A percentile compares a stretch with the other conserved stretches of the same genome.
These are phyloP conservation scores for Apiospora arundinis DNA, from an alignment of 2,329 filamentous ascomycete genomes.

Conservation along the genomic window DNA sequence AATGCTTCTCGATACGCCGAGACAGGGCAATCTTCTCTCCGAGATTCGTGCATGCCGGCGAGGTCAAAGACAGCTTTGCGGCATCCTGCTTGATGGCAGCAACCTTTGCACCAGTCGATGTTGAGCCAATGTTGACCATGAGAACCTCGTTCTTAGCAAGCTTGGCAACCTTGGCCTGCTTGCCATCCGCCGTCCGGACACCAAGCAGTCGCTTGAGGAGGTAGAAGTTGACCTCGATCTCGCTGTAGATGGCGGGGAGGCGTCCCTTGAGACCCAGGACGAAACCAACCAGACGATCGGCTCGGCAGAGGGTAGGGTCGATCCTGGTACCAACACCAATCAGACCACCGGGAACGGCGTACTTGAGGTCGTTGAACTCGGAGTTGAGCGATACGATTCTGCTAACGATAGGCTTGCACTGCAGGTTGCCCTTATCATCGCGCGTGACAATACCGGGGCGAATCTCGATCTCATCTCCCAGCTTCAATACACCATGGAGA, in stretches of 20 bases:
- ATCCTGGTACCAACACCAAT: constrained; percentile 98
- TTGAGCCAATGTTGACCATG: constrained; percentile 99
- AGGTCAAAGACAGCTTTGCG: constrained; percentile 91
- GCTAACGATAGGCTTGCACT: constrained; percentile 97
- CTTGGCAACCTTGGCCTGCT: constrained; percentile 99
- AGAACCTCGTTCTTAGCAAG: constrained; percentile 98
- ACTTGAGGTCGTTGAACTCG: constrained; percentile 97
- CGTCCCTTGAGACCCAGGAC: constrained; percentile 93
- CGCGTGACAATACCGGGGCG: constrained; percentile 97
- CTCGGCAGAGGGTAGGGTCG: constrained; percentile 96
- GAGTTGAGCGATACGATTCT: constrained; percentile 94
- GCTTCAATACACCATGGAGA: constrained; percentile 93
- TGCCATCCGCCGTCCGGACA: constrained; percentile 97
- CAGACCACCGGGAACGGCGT: constrained; percentile 94
- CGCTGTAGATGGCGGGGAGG: constrained; percentile 95
- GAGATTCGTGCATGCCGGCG: constrained; percentile 93
- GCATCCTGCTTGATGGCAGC: constrained; percentile 97
- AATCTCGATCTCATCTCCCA: constrained; percentile 98
- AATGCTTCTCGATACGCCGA: constrained; percentile 98
- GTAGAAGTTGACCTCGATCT: constrained; percentile 99
- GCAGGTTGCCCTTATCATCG: constrained; percentile 90
- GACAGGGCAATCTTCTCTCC: constrained; percentile 97
- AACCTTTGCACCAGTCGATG: constrained; percentile 96
- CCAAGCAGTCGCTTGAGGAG: constrained; percentile 90
- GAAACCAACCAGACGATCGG: constrained; percentile 97